Evolutionary conservation across 2,329 filamentous ascomycete genomes (phyloP), one percentile per base, ranked within the genome.

Genomic region (Pseudocercospora vitis): DNA sequence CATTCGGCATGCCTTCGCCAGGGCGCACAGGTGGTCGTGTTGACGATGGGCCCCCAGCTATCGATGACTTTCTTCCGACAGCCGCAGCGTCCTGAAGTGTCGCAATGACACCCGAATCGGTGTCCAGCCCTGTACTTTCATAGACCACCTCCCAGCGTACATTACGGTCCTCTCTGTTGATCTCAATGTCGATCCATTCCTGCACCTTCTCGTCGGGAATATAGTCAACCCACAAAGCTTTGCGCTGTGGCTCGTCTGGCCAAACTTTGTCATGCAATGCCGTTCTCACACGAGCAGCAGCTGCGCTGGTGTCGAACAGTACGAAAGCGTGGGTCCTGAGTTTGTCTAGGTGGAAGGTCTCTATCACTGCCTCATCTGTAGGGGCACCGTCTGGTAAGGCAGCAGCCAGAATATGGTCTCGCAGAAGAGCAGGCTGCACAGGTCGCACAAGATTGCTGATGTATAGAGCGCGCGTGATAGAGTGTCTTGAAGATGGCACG

Each of bases 381-480:
- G 29, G 49, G 3, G 55, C 48, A 21, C 74, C 74, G 1, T 81
- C 76, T 0, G 84, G 77, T 2, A 84, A 78, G 1, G 89, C 89
- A 33, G 96, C 80, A 5, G 80, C 74, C 37, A 81, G 69, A 3
- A 97, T 78, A 66, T 96, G 84, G 1, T 81, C 78, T 63, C 82
- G 83, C 1, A 97, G 80, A 14, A 78, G 76, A 21, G 77, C 74
- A 0, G 84, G 81, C 55, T 89, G 87, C 18, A 97, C 77, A 7
- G 94, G 91, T 42, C 92, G 86, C 83, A 95, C 91, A 50, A 97
- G 83, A 65, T 96, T 87, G 70, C 86, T 86, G 63, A 97, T 94
- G 73, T 96, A 97, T 42, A 97, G 76, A 12, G 89, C 86, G 26
- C 83, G 74, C 2, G 91, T 78, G 42, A 71, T 69, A 1, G 73